Base-by-base conservation (phyloP, 2,329 filamentous ascomycete species). In the Chaetomium sp. region DNA sequence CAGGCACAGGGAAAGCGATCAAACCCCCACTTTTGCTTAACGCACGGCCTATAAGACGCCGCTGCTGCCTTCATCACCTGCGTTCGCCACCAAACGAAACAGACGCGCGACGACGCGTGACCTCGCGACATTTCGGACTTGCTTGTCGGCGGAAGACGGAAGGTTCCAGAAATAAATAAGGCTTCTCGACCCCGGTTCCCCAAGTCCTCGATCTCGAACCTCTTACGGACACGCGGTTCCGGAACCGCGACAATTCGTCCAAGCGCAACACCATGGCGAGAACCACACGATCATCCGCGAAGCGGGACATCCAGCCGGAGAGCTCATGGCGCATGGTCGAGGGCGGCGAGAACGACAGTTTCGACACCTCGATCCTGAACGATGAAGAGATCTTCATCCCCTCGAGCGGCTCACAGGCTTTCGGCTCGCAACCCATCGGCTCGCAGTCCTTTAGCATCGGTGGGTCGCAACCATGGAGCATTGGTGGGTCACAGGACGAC, bases 321-420 rank as follows among this genome's bases (percentile, higher is more conserved):
- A 75, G 76, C 60, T 83, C 80, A 19, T 84, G 80, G 80, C 80
- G 80, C 62, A 74, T 84, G 70, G 79, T 84, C 10, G 80, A 84
- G 56, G 79, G 77, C 53, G 71, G 75, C 64, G 80, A 82, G 54
- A 76, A 82, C 66, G 80, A 83, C 64, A 82, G 79, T 64, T 83
- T 83, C 65, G 80, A 81, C 61, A 81, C 79, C 5, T 76, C 76
- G 8, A 71, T 81, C 53, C 68, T 81, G 12, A 74, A 76, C 37
- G 66, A 76, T 35, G 74, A 76, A 44, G 70, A 74, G 48, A 68
- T 72, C 33, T 60, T 69, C 32, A 62, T 71, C 49, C 57, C 72
- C 1, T 74, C 74, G 46, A 74, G 73, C 64, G 69, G 71, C 49
- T 80, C 79, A 1, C 79, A 80, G 54, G 62, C 72, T 3, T 72